phyloP scores from a whole-genome alignment of 495 filamentous ascomycete species.

The Darksidea phi region DNA sequence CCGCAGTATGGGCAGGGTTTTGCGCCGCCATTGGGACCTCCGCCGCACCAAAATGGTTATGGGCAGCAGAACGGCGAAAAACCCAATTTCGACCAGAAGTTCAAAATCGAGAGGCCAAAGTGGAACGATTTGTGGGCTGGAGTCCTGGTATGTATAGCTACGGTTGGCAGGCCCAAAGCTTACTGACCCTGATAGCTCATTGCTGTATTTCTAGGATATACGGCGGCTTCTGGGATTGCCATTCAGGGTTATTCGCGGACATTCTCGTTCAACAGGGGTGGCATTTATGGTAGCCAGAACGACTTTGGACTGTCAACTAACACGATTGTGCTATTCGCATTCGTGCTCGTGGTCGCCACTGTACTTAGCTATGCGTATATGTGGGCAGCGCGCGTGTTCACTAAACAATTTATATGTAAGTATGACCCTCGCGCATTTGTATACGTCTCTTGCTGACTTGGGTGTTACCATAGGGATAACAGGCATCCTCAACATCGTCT shows the following conservation, averaged over 20 bases:
- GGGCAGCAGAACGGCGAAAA: constrained; percentile 42
- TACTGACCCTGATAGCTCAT: constrained; percentile 56
- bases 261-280: constrained; percentile 66
- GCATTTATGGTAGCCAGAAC: constrained; percentile 66
- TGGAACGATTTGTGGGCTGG: constrained; percentile 88
- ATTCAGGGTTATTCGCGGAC: constrained; percentile 67
- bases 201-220: constrained; percentile 69
- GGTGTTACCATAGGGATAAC: background rate
- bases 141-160: constrained; percentile 59
- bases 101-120: constrained; percentile 77
- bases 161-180: background rate
- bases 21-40: background rate
- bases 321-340: constrained; percentile 79
- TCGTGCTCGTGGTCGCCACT: constrained; percentile 69
- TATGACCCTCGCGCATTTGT: constrained; percentile 51
- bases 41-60: constrained; percentile 7
- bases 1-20: constrained; percentile 19
- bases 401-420: constrained; percentile 88
- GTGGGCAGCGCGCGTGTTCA: constrained; percentile 71
- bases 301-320: constrained; percentile 75
- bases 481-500: constrained; percentile 40
- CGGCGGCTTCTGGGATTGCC: constrained; percentile 71
- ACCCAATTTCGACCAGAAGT: constrained; percentile 71
- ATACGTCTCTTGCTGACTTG: background rate
- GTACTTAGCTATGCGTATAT: constrained; percentile 76